Base-by-base conservation (phyloP, 257 asterid species). In the Solanum etuberosum region DNA sequence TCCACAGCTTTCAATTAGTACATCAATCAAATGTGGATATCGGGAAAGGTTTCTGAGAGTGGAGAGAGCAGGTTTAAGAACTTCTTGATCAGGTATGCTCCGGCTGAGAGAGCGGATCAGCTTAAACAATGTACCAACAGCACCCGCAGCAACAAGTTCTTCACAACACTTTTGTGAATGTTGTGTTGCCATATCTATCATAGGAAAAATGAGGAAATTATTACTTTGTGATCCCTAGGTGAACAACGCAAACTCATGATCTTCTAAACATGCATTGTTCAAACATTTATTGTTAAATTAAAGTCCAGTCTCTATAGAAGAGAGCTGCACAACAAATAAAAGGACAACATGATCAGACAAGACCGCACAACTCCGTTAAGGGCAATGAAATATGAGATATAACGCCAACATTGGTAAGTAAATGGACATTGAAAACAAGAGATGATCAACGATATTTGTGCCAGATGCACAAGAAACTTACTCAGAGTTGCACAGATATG, bases 61-160 rank as follows among this genome's bases (percentile, higher is more conserved):
- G 40, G 98, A 95, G 63, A 97, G 91, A 57, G 98, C 95, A 86
- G 94, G 98, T 89, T 96, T 97, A 9, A 96, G 92, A 83, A 97
- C 92, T 91, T 96, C 96, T 61, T 97, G 99, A 91, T 97, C 99
- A 2, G 99, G 99, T 87, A 95, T 91, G 90, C 99, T 97, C 35
- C 98, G 91, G 92, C 99, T 97, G 34, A 97, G 93, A 32, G 99
- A 97, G 68, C 93, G 92, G 77, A 97, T 92, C 83, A 93, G 87
- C 92, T 92, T 93, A 87, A 94, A 91, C 89, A 97, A 88, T 74
- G 96, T 93, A 89, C 88, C 86, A 42, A 97, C 72, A 37, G 99
- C 99, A 48, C 99, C 99, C 68, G 96, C 99, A 76, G 93, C 93
- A 27, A 95, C 99, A 84, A 97, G 98, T 91, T 93, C 98, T 38